A percentile compares a stretch with the other conserved stretches of the same genome.
Conservation (phyloP, 2,329 filamentous ascomycete species). For the Aspergillus quadricinctus region DNA sequence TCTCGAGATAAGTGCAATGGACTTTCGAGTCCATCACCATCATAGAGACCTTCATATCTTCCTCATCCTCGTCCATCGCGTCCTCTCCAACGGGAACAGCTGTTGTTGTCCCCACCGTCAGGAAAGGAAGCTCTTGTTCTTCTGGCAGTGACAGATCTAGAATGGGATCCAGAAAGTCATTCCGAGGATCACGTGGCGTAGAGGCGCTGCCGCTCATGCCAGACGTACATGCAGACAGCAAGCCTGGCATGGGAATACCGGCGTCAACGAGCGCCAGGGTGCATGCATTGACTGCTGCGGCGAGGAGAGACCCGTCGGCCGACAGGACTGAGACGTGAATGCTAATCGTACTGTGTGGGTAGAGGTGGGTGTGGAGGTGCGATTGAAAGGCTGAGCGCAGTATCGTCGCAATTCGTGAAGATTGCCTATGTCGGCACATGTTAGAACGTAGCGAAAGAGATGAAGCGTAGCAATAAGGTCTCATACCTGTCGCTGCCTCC, state of each 20-base stretch:
- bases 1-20: conserved; percentile 74
- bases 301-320: conserved; percentile 84
- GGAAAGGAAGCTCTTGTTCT: conserved; percentile 73
- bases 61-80: conserved; percentile 45
- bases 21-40: conserved; percentile 84
- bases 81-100: conserved; percentile 49
- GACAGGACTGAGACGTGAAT: conserved; percentile 83
- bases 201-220: conserved; percentile 56
- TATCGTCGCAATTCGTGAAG: conserved; percentile 58
- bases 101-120: conserved; percentile 72
- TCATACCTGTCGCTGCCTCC: conserved; percentile 72
- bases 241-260: conserved; percentile 91
- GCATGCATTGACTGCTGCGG: conserved; percentile 83
- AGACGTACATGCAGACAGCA: conserved; percentile 82
- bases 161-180: conserved; percentile 41
- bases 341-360: conserved; percentile 79
- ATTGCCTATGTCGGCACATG: conserved; percentile 54
- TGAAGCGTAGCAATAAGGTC: conserved; percentile 8
- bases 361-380: conserved; percentile 79
- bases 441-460: not conserved
- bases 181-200: conserved; percentile 35
- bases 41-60: conserved; percentile 61
- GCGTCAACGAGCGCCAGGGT: conserved; percentile 92
- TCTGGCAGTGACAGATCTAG: conserved; percentile 43
- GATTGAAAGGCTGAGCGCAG: conserved; percentile 72